These are phyloP conservation scores for Meyerozyma athensensis DNA, from an alignment of 1,139 yeast genomes.

Conservation along the genomic window DNA sequence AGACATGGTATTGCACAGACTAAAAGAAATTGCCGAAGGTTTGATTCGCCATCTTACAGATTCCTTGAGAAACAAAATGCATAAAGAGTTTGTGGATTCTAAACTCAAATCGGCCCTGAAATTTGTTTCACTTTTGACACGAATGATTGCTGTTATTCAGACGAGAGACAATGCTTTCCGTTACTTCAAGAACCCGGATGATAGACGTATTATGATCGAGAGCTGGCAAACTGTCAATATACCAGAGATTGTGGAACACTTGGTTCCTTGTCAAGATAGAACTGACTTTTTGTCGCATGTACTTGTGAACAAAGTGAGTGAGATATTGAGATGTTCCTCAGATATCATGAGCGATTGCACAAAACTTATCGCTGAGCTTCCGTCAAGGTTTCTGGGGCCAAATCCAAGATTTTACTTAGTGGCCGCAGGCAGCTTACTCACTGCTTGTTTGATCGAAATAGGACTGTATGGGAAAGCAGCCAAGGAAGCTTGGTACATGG, in stretches of 20 bases:
- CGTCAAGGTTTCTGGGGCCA: slow-evolving; percentile 40
- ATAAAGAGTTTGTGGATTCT: slow-evolving; percentile 44
- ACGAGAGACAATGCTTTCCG: slow-evolving; percentile 54
- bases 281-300: slow-evolving; percentile 29
- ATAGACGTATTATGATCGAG: slow-evolving; percentile 47
- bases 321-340: slow-evolving; percentile 22
- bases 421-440: slow-evolving; percentile 50
- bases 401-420: slow-evolving; percentile 56
- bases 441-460: slow-evolving; percentile 64
- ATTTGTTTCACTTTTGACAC: slow-evolving; percentile 53
- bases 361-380: slow-evolving; percentile 35
- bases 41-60: slow-evolving; percentile 37
- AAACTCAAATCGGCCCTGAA: slow-evolving; percentile 53
- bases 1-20: slow-evolving; percentile 44
- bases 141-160: slow-evolving; percentile 56
- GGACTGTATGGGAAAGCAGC: slow-evolving; percentile 56
- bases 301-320: slow-evolving; percentile 40
- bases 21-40: slow-evolving; percentile 41
- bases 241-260: slow-evolving; percentile 46
- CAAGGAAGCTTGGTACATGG: slow-evolving; percentile 76
- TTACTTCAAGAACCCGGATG: slow-evolving; percentile 43
- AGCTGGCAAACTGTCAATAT: slow-evolving; percentile 61
- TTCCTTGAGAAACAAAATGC: slow-evolving; percentile 39
- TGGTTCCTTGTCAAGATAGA: slow-evolving; percentile 47
- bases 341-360: slow-evolving; percentile 17